phyloP scores from a whole-genome alignment of 805 yeast species.

The Cyberlindnera xishuangbannaensis region DNA sequence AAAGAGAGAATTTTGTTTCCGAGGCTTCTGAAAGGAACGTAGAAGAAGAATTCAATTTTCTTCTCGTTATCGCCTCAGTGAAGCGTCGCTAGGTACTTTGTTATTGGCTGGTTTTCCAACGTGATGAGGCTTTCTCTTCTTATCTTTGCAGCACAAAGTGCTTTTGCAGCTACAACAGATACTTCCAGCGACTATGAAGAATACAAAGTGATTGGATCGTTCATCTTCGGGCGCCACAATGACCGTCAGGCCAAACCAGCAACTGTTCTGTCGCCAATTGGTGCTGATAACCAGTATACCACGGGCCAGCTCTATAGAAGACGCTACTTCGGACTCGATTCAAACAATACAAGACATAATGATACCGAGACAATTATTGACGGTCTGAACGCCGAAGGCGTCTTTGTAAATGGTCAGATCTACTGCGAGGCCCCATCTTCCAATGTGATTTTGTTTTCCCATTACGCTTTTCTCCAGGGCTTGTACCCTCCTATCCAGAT shows the following conservation, averaged over 20 bases:
- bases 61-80: too few species aligned
- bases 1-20: too few species aligned
- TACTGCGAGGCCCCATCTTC: slow-evolving; percentile 30
- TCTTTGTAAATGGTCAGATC: slow-evolving; percentile 31
- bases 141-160: too few species aligned
- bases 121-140: too few species aligned
- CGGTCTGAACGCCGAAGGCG: slow-evolving; percentile 31
- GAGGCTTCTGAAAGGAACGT: too few species aligned
- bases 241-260: slow-evolving; percentile 45
- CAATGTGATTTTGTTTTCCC: slow-evolving; percentile 36
- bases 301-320: slow-evolving; percentile 36
- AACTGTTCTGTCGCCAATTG: slow-evolving; percentile 36
- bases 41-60: too few species aligned
- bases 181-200: too few species aligned
- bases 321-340: slow-evolving; percentile 36
- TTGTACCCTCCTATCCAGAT: slow-evolving; percentile 37
- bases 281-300: slow-evolving; percentile 32
- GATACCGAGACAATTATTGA: slow-evolving; percentile 27
- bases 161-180: too few species aligned
- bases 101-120: too few species aligned
- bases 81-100: too few species aligned
- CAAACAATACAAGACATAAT: slow-evolving; percentile 17
- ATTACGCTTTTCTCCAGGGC: slow-evolving; percentile 41
- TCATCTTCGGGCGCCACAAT: slow-evolving; percentile 44
- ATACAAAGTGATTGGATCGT: slow-evolving; percentile 30